Evolutionary conservation across 805 yeast genomes (phyloP), one percentile per base, ranked within the genome.

Genomic region (Lachancea dasiensis): DNA sequence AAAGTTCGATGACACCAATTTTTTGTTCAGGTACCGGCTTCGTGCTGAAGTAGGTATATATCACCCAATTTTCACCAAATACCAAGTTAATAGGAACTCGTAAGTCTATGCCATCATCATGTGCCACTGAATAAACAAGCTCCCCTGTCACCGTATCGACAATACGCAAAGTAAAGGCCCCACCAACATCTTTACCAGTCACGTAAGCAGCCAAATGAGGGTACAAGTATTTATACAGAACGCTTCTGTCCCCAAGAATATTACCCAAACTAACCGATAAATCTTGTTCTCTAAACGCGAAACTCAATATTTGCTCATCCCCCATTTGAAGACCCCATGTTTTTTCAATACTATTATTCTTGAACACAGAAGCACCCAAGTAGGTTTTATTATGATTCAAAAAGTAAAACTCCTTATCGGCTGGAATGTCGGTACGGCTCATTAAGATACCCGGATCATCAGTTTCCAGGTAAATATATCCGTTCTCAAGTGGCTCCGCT

Each of bases 1-100:
- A 92, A 27, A 92, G 59, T 56, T 92, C 97, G 50, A 86, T 65
- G 3, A 83, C 86, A 11, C 71, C 76, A 10, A 92, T 52, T 49
- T 79, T 73, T 34, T 74, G 72, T 22, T 73, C 73, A 3, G 75
- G 69, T 15, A 67, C 56, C 8, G 80, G 79, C 2, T 56, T 55
- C 1, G 54, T 51, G 39, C 79, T 70, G 52, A 70, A 74, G 49
- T 76, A 80, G 0, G 89, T 66, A 52, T 83, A 81, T 8, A 85
- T 69, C 13, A 86, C 65, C 84, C 92, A 90, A 60, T 89, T 77
- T 54, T 90, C 97, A 34, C 86, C 92, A 58, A 77, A 72, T 1
- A 77, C 67, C 19, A 86, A 50, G 16, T 70, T 62, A 20, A 86
- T 55, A 7, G 66, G 61, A 7, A 59, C 58, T 8, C 67, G 67